phyloP scores from a whole-genome alignment of 495 filamentous ascomycete species.

The Neurospora hispaniola region DNA sequence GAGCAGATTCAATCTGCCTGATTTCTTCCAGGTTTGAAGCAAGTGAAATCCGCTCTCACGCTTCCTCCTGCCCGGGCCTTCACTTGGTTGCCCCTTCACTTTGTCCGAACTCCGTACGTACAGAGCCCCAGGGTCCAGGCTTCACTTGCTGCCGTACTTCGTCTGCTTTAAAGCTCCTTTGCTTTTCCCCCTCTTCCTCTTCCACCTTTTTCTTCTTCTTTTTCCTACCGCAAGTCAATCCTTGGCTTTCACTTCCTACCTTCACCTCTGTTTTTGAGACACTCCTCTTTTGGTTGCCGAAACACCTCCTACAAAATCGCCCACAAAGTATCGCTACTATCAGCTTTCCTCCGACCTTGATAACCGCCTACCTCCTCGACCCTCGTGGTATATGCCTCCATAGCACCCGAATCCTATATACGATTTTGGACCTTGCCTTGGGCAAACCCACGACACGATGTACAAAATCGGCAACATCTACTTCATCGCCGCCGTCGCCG shows the following conservation, averaged over 20 bases:
- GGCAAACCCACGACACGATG: conserved; percentile 20
- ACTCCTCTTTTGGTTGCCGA: background rate
- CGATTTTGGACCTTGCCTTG: background rate
- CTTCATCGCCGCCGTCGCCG: conserved; percentile 61
- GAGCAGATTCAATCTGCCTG: background rate
- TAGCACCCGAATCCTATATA: background rate
- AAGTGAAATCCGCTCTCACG: background rate
- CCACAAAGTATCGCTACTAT: background rate
- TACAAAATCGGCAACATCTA: conserved; percentile 58
- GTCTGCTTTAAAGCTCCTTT: background rate
- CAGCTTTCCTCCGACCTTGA: background rate
- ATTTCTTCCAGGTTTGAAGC: background rate
- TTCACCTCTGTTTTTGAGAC: background rate
- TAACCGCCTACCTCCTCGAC: background rate
- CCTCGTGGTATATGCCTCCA: background rate
- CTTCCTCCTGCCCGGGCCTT: background rate
- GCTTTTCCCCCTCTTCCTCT: background rate
- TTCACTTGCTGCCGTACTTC: background rate
- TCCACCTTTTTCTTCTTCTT: background rate
- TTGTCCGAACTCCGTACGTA: background rate
- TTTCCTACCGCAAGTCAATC: background rate
- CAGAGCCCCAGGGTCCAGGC: background rate
- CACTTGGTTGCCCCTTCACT: background rate
- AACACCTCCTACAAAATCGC: background rate
- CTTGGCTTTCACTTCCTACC: background rate